Percentiles rank a stretch among this genome's conserved stretches.
phyloP scores from a whole-genome alignment of 768 basidiomycete genomes.

The Phanerodontia chrysosporium region DNA sequence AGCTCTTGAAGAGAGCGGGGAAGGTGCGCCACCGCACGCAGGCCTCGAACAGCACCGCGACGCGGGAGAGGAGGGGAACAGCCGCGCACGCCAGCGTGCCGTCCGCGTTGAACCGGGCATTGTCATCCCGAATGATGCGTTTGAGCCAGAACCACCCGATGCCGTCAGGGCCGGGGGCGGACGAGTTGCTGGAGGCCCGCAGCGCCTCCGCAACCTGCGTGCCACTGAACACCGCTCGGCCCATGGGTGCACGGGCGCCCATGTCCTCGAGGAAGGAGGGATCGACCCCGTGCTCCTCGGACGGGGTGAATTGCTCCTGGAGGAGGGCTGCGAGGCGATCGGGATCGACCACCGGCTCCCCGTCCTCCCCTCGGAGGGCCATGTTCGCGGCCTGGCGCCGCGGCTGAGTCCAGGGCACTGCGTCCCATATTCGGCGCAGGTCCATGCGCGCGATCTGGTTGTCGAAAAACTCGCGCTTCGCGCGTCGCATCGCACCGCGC shows the following conservation, averaged over 20 bases:
- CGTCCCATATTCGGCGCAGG: constrained; percentile 5
- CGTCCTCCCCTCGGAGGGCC: background rate
- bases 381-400: background rate
- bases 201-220: constrained; percentile 3
- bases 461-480: constrained; percentile 5
- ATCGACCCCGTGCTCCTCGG: background rate
- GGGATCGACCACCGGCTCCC: background rate
- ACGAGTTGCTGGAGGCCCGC: background rate
- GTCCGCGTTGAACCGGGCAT: background rate
- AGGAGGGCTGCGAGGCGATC: background rate
- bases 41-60: constrained; percentile 9
- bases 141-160: constrained; percentile 5
- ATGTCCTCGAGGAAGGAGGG: background rate
- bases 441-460: background rate
- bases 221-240: background rate
- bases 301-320: background rate
- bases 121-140: background rate
- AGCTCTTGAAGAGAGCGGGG: constrained; percentile 11
- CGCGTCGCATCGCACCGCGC: background rate
- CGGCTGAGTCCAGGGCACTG: constrained; percentile 6
- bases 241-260: background rate
- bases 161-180: constrained; percentile 10
- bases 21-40: constrained; percentile 5
- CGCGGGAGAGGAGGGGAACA: background rate
- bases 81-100: too few relatives aligned